Evolutionary conservation across 192 early-diverging fungal genomes (phyloP).

Genomic region (Entomortierella lignicola): DNA sequence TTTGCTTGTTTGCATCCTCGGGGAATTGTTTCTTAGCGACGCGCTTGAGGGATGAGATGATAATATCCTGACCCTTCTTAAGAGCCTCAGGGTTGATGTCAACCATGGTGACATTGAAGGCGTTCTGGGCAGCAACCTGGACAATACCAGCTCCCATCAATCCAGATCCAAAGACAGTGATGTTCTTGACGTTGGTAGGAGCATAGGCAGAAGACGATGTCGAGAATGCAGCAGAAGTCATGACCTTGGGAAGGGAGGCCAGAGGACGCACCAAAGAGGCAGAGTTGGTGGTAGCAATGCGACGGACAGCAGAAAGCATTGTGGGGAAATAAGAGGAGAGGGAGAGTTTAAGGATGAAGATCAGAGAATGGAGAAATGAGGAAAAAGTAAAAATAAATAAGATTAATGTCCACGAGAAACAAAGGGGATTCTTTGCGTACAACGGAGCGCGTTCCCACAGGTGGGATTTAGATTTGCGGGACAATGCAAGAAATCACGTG

Average conservation of each 20-base stretch:
- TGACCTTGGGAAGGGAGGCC: slow-evolving; percentile 23
- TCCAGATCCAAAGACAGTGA: slow-evolving; percentile 90
- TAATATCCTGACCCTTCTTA: slow-evolving; percentile 85
- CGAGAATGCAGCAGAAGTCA: slow-evolving; percentile 37
- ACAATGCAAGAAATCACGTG: slow-evolving; percentile 1
- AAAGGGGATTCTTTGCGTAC: not conserved
- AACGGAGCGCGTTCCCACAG: slow-evolving; percentile 26
- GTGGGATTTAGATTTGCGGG: not conserved
- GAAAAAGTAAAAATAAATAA: not conserved
- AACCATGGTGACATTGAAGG: slow-evolving; percentile 87
- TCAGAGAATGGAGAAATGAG: slow-evolving; percentile 6
- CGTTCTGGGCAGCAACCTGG: slow-evolving; percentile 86
- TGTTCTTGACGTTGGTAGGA: slow-evolving; percentile 63
- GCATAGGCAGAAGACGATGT: slow-evolving; percentile 48
- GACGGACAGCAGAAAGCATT: slow-evolving; percentile 52
- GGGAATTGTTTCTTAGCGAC: slow-evolving; percentile 91
- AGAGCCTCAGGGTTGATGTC: slow-evolving; percentile 80
- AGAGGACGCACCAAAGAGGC: slow-evolving; percentile 46
- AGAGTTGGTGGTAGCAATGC: slow-evolving; percentile 48
- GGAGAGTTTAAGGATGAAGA: not conserved
- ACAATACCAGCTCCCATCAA: slow-evolving; percentile 91
- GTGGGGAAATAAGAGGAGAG: slow-evolving; percentile 1
- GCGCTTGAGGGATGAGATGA: slow-evolving; percentile 84
- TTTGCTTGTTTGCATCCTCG: slow-evolving; percentile 73
- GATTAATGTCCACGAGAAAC: not conserved